Evolutionary conservation across 2,329 filamentous ascomycete genomes (phyloP), one percentile per base, ranked within the genome.

Genomic region (Diaporthe sp.): DNA sequence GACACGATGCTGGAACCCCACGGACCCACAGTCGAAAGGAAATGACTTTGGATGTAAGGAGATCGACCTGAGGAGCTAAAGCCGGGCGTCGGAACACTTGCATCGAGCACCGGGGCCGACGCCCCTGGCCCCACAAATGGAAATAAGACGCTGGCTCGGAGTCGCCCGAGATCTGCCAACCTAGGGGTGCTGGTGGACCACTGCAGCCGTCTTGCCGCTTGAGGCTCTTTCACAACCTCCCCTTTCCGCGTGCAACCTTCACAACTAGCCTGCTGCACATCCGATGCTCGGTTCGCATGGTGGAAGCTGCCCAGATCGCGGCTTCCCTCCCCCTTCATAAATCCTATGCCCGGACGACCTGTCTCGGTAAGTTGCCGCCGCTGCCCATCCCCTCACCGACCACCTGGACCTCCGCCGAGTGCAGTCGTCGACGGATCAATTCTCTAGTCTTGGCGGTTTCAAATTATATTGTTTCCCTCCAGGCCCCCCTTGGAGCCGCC

Each of bases 371-470:
- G 44, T 61, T 49, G 53, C 70, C 70, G 70, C 70, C 22, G 42
- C 70, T 28, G 39, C 20, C 42, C 57, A 28, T 28, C 51, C 20
- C 55, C 57, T 61, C 42, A 37, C 20, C 44, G 44, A 42, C 49
- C 28, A 42, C 17, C 20, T 63, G 39, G 25, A 31, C 28, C 8
- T 37, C 15, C 55, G 58, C 55, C 58, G 47, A n/a, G 44, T 39
- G 47, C 44, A 67, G 51, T 55, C 13, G 74, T 49, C 42, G 75
- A 68, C 68, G 75, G 75, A 76, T 72, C 68, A 75, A 72, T 76
- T 72, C 37, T 65, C 22, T 37, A 34, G 49, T 34, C 72, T 75
- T 76, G 73, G 75, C 75, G 37, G 75, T 76, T 76, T 76, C 75
- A 76, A 63, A 61, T 65, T 44, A 73, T 57, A 74, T 72, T 75